Conservation (phyloP, 108 stramenopile species). For the Nitzschia inconspicua region DNA sequence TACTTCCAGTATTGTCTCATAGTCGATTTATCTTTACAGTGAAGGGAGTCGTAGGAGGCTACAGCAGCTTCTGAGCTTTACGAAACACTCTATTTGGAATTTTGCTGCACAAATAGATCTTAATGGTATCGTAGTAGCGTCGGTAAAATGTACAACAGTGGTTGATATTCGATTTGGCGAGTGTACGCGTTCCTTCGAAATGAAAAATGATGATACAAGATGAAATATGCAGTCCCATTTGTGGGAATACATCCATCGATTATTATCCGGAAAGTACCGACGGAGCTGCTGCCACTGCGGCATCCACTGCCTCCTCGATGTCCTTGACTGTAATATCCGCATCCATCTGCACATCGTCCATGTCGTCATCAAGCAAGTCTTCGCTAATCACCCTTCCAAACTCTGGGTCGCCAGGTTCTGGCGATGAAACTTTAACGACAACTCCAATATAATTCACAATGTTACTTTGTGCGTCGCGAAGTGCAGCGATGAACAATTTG, state of each 20-base stretch:
- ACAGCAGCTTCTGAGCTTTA: too few species aligned
- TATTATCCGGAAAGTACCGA: neutral
- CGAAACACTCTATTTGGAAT: too few species aligned
- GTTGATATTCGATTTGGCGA: too few species aligned
- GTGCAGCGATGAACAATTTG: conserved; percentile 94
- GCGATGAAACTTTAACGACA: conserved; percentile 71
- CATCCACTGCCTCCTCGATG: neutral
- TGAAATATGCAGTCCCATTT: too few species aligned
- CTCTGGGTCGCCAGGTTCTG: conserved; percentile 72
- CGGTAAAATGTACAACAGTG: too few species aligned
- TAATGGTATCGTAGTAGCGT: too few species aligned
- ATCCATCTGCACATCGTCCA: neutral
- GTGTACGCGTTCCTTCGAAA: too few species aligned
- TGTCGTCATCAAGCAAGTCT: neutral
- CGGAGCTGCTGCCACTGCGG: conserved; percentile 1
- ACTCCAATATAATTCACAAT: conserved; percentile 97
- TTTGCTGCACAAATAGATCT: too few species aligned
- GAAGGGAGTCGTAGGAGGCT: too few species aligned
- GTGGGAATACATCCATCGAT: neutral
- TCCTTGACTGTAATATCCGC: conserved; percentile 4
- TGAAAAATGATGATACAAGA: too few species aligned
- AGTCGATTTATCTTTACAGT: too few species aligned
- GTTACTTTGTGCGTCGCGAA: conserved; percentile 88
- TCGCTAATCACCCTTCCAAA: conserved; percentile 32
- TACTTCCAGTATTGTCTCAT: too few species aligned